phyloP scores from a whole-genome alignment of 2,329 filamentous ascomycete genomes.

The Pyrenophora seminiperda region DNA sequence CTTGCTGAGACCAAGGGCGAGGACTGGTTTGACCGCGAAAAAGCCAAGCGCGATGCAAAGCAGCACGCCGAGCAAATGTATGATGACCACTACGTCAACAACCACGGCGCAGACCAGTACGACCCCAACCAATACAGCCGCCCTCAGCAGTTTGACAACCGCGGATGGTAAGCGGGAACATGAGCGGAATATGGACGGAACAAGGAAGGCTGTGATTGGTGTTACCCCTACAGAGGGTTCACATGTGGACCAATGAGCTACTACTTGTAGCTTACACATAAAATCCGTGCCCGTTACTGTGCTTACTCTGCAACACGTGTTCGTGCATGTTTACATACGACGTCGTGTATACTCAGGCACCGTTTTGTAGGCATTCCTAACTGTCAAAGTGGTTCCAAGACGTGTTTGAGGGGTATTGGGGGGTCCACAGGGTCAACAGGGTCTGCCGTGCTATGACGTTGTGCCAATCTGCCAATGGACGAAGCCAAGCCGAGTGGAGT shows the following conservation, averaged over 20 bases:
- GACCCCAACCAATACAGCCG: slow-evolving; percentile 51
- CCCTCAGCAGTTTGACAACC: slow-evolving; percentile 37
- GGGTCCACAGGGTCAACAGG: too few species aligned
- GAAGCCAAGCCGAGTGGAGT: slow-evolving; percentile 2
- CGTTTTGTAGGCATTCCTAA: neutral
- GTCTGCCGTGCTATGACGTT: slow-evolving; percentile 12
- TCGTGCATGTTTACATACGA: neutral
- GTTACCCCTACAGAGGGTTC: neutral
- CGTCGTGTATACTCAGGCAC: neutral
- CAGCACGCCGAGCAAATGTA: slow-evolving; percentile 54
- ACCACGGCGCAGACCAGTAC: slow-evolving; percentile 52
- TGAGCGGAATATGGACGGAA: slow-evolving; percentile 13
- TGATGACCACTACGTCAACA: slow-evolving; percentile 54
- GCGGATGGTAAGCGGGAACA: slow-evolving; percentile 34
- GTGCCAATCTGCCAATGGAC: slow-evolving; percentile 8
- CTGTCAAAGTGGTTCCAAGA: too few species aligned
- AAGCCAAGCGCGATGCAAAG: slow-evolving; percentile 54
- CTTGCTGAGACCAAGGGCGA: slow-evolving; percentile 64
- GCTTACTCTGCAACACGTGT: neutral
- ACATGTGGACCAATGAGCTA: neutral
- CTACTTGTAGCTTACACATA: neutral
- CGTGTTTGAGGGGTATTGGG: too few species aligned
- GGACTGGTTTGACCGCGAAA: slow-evolving; percentile 56
- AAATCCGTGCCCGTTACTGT: neutral
- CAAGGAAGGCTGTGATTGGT: slow-evolving; percentile 3